phyloP scores from a whole-genome alignment of 306 rosid species.

The Geum urbanum region DNA sequence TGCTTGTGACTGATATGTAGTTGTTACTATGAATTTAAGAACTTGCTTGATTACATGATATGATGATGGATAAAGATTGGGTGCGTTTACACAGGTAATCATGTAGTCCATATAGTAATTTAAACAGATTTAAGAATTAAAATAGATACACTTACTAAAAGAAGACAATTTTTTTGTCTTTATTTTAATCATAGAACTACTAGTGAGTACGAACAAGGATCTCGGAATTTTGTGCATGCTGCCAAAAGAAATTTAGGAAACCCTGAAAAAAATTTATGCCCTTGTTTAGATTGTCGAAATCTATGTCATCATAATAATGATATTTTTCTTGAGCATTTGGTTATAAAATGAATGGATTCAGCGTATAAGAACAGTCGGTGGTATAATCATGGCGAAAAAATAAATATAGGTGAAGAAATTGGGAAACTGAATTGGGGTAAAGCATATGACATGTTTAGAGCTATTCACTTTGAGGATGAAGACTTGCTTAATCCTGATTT shows the following conservation, averaged over 20 bases:
- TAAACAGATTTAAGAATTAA: neutral
- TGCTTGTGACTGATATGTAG: too few relatives aligned
- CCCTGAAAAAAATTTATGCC: neutral
- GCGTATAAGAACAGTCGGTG: neutral
- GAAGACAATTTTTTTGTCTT: neutral
- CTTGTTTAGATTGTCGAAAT: neutral
- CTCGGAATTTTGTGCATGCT: neutral
- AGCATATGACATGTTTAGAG: slow-evolving; percentile 6
- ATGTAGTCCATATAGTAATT: neutral
- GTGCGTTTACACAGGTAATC: neutral
- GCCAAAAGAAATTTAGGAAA: neutral
- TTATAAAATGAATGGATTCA: neutral
- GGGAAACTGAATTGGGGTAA: neutral
- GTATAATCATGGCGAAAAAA: neutral
- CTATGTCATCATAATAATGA: neutral
- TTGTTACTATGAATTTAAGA: neutral
- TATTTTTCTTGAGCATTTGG: neutral
- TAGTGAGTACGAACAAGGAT: neutral
- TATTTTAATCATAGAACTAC: neutral
- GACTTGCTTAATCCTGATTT: neutral
- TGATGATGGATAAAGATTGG: neutral
- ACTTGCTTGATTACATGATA: neutral
- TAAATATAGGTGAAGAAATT: neutral
- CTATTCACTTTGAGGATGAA: neutral
- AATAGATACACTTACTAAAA: too few relatives aligned